These are phyloP conservation scores for Colletotrichum lupini DNA, from an alignment of 2,329 filamentous ascomycete species.

Conservation along the genomic window DNA sequence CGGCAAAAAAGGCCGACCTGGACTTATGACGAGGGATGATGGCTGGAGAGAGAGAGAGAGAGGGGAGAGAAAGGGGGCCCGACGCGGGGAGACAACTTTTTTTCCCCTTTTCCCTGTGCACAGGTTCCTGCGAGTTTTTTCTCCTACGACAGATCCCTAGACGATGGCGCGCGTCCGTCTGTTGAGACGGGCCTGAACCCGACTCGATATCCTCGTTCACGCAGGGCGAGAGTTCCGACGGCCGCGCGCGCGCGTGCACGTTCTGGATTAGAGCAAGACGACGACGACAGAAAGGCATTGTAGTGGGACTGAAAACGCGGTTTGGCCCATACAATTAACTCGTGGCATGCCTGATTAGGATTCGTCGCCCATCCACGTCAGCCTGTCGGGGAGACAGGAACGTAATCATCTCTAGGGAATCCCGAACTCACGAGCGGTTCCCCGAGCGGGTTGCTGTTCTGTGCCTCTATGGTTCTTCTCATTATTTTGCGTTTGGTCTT, in stretches of 20 bases:
- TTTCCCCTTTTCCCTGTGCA: too few relatives aligned
- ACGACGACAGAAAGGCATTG: neutral
- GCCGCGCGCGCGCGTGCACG: neutral
- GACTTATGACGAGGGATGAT: neutral
- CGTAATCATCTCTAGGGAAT: neutral
- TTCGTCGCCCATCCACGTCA: conserved; percentile 1
- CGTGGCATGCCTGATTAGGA: neutral
- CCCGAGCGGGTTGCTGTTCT: neutral
- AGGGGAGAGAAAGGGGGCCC: neutral
- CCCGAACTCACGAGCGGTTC: neutral
- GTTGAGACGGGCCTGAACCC: neutral
- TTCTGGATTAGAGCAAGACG: neutral
- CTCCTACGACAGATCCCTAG: neutral
- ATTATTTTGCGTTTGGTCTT: neutral
- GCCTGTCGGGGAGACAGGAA: neutral
- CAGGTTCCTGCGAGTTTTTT: neutral
- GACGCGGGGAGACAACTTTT: neutral
- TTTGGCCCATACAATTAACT: neutral
- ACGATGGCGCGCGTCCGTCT: neutral
- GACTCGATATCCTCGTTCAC: neutral
- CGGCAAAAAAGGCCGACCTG: neutral
- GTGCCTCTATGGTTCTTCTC: neutral
- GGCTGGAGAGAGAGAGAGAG: neutral
- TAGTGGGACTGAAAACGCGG: neutral
- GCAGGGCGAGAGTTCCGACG: conserved; percentile 19